Evolutionary conservation across 495 filamentous ascomycete species (phyloP), one percentile per base, ranked within the genome.

Genomic region (Hypoxylon cercidicola): DNA sequence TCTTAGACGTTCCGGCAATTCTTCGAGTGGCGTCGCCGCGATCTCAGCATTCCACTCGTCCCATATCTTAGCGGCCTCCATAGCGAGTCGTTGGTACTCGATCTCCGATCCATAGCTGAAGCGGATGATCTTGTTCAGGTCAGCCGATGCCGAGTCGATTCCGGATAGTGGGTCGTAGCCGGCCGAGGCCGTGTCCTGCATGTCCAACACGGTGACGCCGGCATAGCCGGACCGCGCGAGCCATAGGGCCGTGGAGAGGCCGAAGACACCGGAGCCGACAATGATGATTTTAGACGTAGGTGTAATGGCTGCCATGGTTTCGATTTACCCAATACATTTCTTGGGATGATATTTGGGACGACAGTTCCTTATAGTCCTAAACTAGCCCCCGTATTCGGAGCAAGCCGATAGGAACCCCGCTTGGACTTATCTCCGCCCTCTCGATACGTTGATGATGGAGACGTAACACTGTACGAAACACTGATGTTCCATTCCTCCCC

Each of bases 91-190:
- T 57, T 82, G 80, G 55, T 82, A 83, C 43, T 74, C 69, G 6
- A 64, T 72, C 43, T 80, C 66, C 1, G 35, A 13, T 12, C 79
- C 79, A 59, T 82, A 81, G 20, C 72, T 75, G 7, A 75, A 66
- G 1, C 80, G 73, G 25, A 82, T 71, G 56, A 81, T 79, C 41
- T 81, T 82, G 48, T 81, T 82, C 11, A 77, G 56, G 60, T 82
- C 77, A 55, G 66, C 68, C 11, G 62, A 70, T 0, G 62, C 69
- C 4, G 60, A 64, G 25, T 74, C 61, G 13, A 66, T 34, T 28
- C 69, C 69, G 18, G 46, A 39, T 1, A 54, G 19, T 1, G 69
- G 66, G 35, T 66, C 55, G 40, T 72, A 72, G 4, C 52, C 62
- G 3, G 34, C 34, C 2, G 40, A 16, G 3, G 45, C 66, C 1